Conservation (phyloP, 1,284 basidiomycete species). For the Takashimella koratensis region DNA sequence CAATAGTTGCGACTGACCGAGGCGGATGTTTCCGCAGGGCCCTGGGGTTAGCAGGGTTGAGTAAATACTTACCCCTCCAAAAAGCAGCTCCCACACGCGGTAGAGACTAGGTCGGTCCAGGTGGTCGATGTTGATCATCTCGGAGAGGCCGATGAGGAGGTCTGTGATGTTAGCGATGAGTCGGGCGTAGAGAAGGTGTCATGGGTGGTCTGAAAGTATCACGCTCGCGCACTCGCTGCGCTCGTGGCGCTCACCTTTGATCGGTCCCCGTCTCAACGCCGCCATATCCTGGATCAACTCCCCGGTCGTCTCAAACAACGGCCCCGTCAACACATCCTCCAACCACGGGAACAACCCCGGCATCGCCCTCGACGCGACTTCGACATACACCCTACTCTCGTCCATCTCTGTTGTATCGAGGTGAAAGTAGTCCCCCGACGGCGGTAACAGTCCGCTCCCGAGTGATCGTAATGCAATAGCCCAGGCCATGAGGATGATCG, state of each 20-base stretch:
- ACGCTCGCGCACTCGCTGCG: too few species aligned
- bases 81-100: constrained; percentile 34
- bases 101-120: constrained; percentile 35
- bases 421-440: constrained; percentile 15
- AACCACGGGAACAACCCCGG: constrained; percentile 40
- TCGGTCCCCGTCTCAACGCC: constrained; percentile 26
- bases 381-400: constrained; percentile 20
- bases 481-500: constrained; percentile 44
- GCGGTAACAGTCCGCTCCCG: constrained; percentile 22
- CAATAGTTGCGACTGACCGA: constrained; percentile 39
- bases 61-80: constrained; percentile 26
- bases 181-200: too few species aligned
- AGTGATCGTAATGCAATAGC: constrained; percentile 36
- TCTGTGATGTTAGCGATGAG: constrained; percentile 21
- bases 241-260: constrained; percentile 37
- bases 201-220: too few species aligned
- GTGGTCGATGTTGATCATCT: constrained; percentile 30
- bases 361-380: constrained; percentile 31
- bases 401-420: constrained; percentile 16
- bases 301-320: constrained; percentile 23
- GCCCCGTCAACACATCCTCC: constrained; percentile 32
- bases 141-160: constrained; percentile 36
- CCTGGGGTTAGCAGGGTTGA: constrained; percentile 11
- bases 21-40: constrained; percentile 24
- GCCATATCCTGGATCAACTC: constrained; percentile 16